Evolutionary conservation across 306 rosid species (phyloP).

Genomic region (Vigna mungo): DNA sequence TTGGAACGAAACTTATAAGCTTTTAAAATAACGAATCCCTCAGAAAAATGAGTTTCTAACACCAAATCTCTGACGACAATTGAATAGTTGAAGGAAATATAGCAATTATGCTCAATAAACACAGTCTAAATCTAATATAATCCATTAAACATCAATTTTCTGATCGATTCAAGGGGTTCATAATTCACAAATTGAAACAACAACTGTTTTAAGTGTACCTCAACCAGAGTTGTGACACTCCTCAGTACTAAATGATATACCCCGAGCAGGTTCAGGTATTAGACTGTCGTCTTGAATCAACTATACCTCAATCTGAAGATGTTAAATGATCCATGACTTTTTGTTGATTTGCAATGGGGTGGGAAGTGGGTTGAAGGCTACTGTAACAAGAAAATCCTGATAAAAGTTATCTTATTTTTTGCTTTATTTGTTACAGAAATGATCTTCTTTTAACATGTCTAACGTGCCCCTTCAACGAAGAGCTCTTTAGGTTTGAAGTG

Average conservation of each 20-base stretch:
- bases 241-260: not conserved
- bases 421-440: not conserved
- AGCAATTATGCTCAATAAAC: constrained; percentile 15
- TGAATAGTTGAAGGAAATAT: constrained; percentile 3
- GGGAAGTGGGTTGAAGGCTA: not conserved
- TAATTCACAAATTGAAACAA: constrained; percentile 18
- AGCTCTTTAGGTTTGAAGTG: not conserved
- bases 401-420: not conserved
- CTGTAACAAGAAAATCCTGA: not conserved
- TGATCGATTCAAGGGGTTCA: constrained; percentile 22
- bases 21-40: constrained; percentile 15
- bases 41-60: constrained; percentile 27
- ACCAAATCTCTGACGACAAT: constrained; percentile 22
- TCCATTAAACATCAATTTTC: not conserved
- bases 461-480: not conserved
- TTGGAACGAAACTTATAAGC: constrained; percentile 26
- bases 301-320: not conserved
- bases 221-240: constrained; percentile 11
- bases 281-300: not conserved
- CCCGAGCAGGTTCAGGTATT: constrained; percentile 27
- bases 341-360: not conserved
- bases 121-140: no score
- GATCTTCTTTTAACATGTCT: not conserved
- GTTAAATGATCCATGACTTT: not conserved
- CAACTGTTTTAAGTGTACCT: not conserved